These are phyloP conservation scores for Scleroderma bovista DNA, from an alignment of 768 basidiomycete genomes.

Conservation along the genomic window DNA sequence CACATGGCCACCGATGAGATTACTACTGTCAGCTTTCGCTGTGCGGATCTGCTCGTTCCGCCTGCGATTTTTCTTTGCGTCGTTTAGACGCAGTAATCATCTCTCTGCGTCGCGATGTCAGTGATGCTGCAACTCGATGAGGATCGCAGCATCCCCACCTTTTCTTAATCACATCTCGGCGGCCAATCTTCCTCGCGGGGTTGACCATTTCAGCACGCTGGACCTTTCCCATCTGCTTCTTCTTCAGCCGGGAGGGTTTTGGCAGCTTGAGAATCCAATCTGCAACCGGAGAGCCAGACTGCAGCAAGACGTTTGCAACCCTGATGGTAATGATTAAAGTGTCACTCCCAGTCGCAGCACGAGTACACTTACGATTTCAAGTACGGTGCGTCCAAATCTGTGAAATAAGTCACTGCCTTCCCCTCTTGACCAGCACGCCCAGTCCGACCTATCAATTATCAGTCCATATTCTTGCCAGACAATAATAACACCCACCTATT, in stretches of 20 bases:
- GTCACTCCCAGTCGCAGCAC: slow-evolving; percentile 1
- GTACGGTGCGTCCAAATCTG: slow-evolving; percentile 86
- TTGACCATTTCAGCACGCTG: slow-evolving; percentile 76
- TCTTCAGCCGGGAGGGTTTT: slow-evolving; percentile 87
- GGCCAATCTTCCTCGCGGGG: slow-evolving; percentile 60
- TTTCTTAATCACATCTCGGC: slow-evolving; percentile 67
- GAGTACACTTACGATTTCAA: slow-evolving; percentile 69
- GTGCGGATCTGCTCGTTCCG: background rate
- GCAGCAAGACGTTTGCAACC: slow-evolving; percentile 92
- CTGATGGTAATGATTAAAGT: slow-evolving; percentile 34
- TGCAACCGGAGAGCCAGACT: slow-evolving; percentile 87
- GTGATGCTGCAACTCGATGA: background rate
- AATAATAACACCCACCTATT: slow-evolving; percentile 54
- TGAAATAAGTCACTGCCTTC: slow-evolving; percentile 94
- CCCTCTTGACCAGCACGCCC: slow-evolving; percentile 91
- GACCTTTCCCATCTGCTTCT: slow-evolving; percentile 77
- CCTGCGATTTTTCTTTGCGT: slow-evolving; percentile 40
- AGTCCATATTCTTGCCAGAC: background rate
- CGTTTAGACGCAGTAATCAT: slow-evolving; percentile 76
- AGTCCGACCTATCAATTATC: slow-evolving; percentile 63
- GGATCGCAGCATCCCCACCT: slow-evolving; percentile 37
- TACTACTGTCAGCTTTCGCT: slow-evolving; percentile 4
- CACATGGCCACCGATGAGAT: no score
- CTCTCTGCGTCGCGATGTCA: slow-evolving; percentile 41
- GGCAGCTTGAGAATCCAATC: slow-evolving; percentile 96